A percentile compares a stretch with the other conserved stretches of the same genome.
phyloP scores from a whole-genome alignment of 306 rosid species.

The Dryas drummondii region DNA sequence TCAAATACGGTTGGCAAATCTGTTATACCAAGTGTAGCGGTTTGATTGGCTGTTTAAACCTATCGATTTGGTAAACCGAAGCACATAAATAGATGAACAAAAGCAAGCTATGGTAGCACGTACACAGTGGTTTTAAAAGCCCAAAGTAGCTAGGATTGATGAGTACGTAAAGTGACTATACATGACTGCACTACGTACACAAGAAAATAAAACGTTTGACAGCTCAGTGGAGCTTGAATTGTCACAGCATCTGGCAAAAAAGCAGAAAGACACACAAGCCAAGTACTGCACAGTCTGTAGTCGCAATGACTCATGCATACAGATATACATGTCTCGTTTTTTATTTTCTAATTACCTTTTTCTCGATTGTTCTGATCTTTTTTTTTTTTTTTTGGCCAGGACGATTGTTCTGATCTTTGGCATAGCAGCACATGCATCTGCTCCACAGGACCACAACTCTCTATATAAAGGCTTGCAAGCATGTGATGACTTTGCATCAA shows the following conservation, averaged over 20 bases:
- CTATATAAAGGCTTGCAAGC: not conserved
- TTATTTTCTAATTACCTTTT: not conserved
- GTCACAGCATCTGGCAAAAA: not conserved
- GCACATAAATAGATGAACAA: too few species aligned
- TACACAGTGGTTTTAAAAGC: not conserved
- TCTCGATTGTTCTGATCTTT: not conserved
- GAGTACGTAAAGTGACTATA: not conserved
- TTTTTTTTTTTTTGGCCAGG: too few species aligned
- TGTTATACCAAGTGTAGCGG: too few species aligned
- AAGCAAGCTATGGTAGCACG: too few species aligned
- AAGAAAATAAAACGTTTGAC: not conserved
- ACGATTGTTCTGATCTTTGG: not conserved
- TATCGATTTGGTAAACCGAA: too few species aligned
- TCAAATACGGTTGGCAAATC: too few species aligned
- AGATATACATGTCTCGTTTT: not conserved
- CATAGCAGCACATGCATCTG: too few species aligned
- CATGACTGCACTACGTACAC: too few species aligned
- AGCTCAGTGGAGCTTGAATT: not conserved
- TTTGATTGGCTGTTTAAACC: too few species aligned
- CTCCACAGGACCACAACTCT: not conserved
- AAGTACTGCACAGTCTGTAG: not conserved
- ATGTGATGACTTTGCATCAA: too few species aligned
- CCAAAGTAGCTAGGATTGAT: not conserved
- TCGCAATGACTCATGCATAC: not conserved
- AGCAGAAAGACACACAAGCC: slow-evolving; percentile 6